Percentiles rank a stretch among this genome's conserved stretches.
Evolutionary conservation across 2,329 filamentous ascomycete species (phyloP).

Genomic region (Cadophora sp.): DNA sequence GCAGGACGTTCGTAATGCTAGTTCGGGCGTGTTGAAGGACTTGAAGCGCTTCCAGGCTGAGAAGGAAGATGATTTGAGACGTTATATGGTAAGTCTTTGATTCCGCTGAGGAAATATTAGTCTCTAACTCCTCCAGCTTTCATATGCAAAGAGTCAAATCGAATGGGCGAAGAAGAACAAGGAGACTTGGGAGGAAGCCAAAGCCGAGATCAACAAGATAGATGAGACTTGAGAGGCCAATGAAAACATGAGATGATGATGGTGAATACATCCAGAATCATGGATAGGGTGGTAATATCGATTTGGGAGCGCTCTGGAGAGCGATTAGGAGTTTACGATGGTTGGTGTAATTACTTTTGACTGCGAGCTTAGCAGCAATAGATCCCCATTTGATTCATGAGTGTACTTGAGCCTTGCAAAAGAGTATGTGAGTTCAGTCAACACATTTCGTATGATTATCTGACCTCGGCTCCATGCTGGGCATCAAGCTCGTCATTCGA

Average conservation of each 20-base stretch:
- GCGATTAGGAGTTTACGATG: slow-evolving; percentile 26
- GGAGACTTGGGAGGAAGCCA: slow-evolving; percentile 76
- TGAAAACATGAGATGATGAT: slow-evolving; percentile 17
- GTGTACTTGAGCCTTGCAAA: not conserved
- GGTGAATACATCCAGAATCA: slow-evolving; percentile 18
- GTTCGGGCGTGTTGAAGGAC: slow-evolving; percentile 85
- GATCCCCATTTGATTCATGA: slow-evolving; percentile 9
- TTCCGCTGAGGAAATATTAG: slow-evolving; percentile 22
- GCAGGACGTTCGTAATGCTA: slow-evolving; percentile 92
- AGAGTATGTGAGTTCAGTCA: not conserved
- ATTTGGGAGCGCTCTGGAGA: slow-evolving; percentile 14
- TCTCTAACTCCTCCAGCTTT: slow-evolving; percentile 58
- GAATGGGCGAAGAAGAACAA: slow-evolving; percentile 78
- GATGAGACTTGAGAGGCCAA: slow-evolving; percentile 47
- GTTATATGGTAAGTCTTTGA: slow-evolving; percentile 83
- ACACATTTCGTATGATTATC: not conserved
- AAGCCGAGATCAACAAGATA: slow-evolving; percentile 73
- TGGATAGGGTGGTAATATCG: slow-evolving; percentile 30
- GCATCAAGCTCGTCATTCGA: not conserved
- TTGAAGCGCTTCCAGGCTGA: slow-evolving; percentile 91
- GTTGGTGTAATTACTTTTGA: slow-evolving; percentile 29
- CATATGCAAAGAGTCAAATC: slow-evolving; percentile 74
- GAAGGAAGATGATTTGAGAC: slow-evolving; percentile 91
- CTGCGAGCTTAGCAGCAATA: slow-evolving; percentile 32
- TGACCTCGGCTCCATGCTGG: not conserved